Evolutionary conservation across 169 alveolate genomes (phyloP).

Genomic region (Eimeria necatrix): DNA sequence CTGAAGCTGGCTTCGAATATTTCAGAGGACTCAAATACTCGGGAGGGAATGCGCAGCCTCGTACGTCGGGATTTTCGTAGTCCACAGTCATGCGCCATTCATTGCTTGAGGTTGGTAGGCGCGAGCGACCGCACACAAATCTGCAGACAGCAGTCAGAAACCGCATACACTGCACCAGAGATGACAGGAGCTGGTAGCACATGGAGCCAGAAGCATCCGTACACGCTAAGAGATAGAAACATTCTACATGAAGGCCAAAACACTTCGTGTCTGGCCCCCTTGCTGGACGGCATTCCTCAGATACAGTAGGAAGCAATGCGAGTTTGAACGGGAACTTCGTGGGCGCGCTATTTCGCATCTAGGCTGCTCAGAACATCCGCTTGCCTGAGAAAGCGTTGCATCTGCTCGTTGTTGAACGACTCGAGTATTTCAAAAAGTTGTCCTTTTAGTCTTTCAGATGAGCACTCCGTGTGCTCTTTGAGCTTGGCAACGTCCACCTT

Average conservation of each 20-base stretch:
- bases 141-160: slow-evolving; percentile 7
- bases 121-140: slow-evolving; percentile 94
- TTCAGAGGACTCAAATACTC: not conserved
- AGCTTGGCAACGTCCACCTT: slow-evolving; percentile 90
- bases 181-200: not conserved
- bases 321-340: too few species aligned
- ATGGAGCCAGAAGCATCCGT: too few species aligned
- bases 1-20: too few species aligned
- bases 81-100: slow-evolving; percentile 94
- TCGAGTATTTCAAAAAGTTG: slow-evolving; percentile 92
- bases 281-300: too few species aligned
- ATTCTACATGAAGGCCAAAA: too few species aligned
- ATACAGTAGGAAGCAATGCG: too few species aligned
- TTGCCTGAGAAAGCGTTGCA: slow-evolving; percentile 91
- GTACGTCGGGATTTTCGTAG: slow-evolving; percentile 85
- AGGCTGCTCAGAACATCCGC: not conserved
- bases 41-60: not conserved
- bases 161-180: not conserved
- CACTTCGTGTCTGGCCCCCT: too few species aligned
- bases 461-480: slow-evolving; percentile 92
- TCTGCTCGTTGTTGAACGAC: slow-evolving; percentile 90
- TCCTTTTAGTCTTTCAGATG: slow-evolving; percentile 88
- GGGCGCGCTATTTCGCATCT: too few species aligned
- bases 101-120: slow-evolving; percentile 91
- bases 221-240: too few species aligned